phyloP scores from a whole-genome alignment of 2,329 filamentous ascomycete species.

The Rutstroemia sp. region DNA sequence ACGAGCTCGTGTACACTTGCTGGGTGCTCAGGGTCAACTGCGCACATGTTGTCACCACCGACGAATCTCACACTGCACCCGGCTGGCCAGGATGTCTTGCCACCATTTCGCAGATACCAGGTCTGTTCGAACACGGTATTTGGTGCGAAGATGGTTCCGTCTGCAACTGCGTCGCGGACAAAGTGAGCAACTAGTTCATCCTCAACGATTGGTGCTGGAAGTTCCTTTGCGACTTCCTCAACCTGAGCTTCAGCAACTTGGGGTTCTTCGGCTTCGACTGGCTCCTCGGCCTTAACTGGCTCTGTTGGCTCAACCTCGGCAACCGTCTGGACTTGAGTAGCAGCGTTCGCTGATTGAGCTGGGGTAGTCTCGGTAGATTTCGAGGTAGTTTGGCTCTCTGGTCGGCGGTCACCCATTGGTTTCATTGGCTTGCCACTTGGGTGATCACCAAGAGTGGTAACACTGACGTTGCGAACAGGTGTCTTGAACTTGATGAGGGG shows the following conservation, averaged over 20 bases:
- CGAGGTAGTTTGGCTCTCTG: slow-evolving; percentile 33
- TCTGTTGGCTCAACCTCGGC: slow-evolving; percentile 62
- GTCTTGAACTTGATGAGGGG: slow-evolving; percentile 96
- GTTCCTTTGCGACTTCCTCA: slow-evolving; percentile 26
- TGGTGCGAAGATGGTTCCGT: slow-evolving; percentile 66
- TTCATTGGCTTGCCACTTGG: slow-evolving; percentile 56
- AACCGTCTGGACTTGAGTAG: slow-evolving; percentile 62
- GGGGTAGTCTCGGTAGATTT: slow-evolving; percentile 45
- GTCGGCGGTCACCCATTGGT: slow-evolving; percentile 61
- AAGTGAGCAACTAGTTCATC: slow-evolving; percentile 57
- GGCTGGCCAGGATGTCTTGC: slow-evolving; percentile 71
- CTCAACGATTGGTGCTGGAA: slow-evolving; percentile 22
- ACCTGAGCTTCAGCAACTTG: slow-evolving; percentile 13
- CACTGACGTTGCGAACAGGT: slow-evolving; percentile 77
- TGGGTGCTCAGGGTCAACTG: slow-evolving; percentile 72
- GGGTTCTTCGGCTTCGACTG: slow-evolving; percentile 10
- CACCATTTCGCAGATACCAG: slow-evolving; percentile 85
- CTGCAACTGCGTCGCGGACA: slow-evolving; percentile 67
- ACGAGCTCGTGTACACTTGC: slow-evolving; percentile 71
- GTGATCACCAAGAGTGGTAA: slow-evolving; percentile 78
- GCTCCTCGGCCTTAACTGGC: slow-evolving; percentile 30
- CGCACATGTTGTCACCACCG: slow-evolving; percentile 94
- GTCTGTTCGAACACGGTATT: slow-evolving; percentile 78
- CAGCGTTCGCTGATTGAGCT: slow-evolving; percentile 41
- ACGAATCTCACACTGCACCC: slow-evolving; percentile 88